These are phyloP conservation scores for Maudiozyma pseudohumilis DNA, from an alignment of 805 yeast genomes.

Conservation along the genomic window DNA sequence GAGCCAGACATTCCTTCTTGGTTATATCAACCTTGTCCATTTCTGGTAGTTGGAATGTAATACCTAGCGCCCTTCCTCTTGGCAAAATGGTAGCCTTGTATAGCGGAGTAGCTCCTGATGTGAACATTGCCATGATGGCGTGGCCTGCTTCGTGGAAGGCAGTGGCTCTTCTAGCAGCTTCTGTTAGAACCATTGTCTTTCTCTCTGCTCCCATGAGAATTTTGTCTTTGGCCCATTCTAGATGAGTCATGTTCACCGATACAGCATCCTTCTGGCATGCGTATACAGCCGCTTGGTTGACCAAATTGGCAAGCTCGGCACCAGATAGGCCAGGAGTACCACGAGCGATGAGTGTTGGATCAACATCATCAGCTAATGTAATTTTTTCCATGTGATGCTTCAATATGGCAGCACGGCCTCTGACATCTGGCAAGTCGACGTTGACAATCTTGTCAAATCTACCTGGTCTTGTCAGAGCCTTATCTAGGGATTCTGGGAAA, in stretches of 20 bases:
- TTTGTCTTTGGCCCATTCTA: constrained; percentile 99
- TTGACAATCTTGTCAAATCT: constrained; percentile 92
- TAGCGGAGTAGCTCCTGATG: constrained; percentile 87
- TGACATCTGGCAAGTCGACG: constrained; percentile 94
- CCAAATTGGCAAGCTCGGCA: constrained; percentile 90
- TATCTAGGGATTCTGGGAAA: constrained; percentile 93
- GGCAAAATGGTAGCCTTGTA: constrained; percentile 96
- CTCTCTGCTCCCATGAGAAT: constrained; percentile 97
- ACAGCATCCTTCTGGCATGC: constrained; percentile 91
- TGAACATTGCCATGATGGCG: constrained; percentile 93
- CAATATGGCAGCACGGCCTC: constrained; percentile 91
- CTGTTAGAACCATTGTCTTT: constrained; percentile 94
- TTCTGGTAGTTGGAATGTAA: constrained; percentile 95
- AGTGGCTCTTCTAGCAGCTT: constrained; percentile 84
- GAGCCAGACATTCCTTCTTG: constrained; percentile 77
- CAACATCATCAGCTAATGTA: constrained; percentile 76
- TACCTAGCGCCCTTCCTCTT: constrained; percentile 92
- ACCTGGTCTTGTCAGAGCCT: constrained; percentile 97
- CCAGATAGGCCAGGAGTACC: constrained; percentile 99
- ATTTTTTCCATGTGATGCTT: constrained; percentile 87
- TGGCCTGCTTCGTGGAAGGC: constrained; percentile 99
- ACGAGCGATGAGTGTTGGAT: constrained; percentile 82
- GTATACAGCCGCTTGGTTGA: constrained; percentile 95
- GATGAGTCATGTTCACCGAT: constrained; percentile 79
- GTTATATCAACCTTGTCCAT: constrained; percentile 96